A percentile compares a stretch with the other conserved stretches of the same genome.
Conservation (phyloP, 345 rosid species). For the Citrus sp. region DNA sequence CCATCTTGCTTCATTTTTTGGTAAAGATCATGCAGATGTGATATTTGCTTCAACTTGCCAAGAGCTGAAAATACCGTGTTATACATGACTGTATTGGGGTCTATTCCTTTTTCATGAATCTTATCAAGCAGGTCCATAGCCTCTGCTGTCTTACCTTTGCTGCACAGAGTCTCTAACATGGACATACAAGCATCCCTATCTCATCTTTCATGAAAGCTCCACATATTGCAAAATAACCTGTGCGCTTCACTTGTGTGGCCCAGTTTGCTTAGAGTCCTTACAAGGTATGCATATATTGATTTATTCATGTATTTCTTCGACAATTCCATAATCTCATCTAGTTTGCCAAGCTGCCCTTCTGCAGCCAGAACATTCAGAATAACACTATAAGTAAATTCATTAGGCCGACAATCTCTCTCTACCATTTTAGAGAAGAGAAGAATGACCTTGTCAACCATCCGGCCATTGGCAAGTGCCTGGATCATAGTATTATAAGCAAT, state of each 20-base stretch:
- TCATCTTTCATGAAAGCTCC: slow-evolving; percentile 77
- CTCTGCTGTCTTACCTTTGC: slow-evolving; percentile 68
- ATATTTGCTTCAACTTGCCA: slow-evolving; percentile 66
- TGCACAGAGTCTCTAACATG: slow-evolving; percentile 75
- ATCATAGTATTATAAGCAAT: slow-evolving; percentile 78
- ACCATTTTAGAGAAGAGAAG: slow-evolving; percentile 75
- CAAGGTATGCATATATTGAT: slow-evolving; percentile 73
- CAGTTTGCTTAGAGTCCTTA: slow-evolving; percentile 61
- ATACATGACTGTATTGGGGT: slow-evolving; percentile 66
- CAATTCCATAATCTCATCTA: slow-evolving; percentile 59
- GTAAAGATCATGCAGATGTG: slow-evolving; percentile 72
- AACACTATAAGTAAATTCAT: slow-evolving; percentile 65
- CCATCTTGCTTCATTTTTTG: slow-evolving; percentile 72
- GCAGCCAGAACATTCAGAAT: slow-evolving; percentile 56
- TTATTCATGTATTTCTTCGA: slow-evolving; percentile 70
- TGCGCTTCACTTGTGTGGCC: slow-evolving; percentile 90
- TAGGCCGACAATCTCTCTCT: slow-evolving; percentile 51
- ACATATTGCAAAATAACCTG: slow-evolving; percentile 80
- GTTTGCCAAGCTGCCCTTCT: slow-evolving; percentile 60
- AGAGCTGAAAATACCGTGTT: slow-evolving; percentile 66
- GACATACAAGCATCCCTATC: slow-evolving; percentile 66
- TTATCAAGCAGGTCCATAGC: slow-evolving; percentile 70
- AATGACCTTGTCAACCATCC: slow-evolving; percentile 70
- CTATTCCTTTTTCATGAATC: slow-evolving; percentile 70
- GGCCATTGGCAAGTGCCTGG: slow-evolving; percentile 60